Base-by-base conservation (phyloP, 371 early-diverging fungal species). In the Mortierella sp. region DNA sequence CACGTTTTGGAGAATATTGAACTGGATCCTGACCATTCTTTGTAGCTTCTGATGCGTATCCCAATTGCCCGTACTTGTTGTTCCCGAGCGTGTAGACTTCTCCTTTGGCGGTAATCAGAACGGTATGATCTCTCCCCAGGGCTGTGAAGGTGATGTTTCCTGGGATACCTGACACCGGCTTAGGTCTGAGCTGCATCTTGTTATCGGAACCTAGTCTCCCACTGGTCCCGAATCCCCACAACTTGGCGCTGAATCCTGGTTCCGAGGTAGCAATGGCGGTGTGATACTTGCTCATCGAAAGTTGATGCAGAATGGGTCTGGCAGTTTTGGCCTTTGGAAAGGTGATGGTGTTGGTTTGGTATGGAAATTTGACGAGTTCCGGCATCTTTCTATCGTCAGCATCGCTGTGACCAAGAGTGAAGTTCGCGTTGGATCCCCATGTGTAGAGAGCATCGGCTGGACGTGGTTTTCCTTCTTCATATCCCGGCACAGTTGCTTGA, bases 401-500 rank as follows among this genome's bases (percentile, higher is more conserved):
- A 67, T 90, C 90, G 2, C 81, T 79, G 52, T 88, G 89, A 2
- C 91, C 92, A 29, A 92, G 81, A 0, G 90, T 83, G 57, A 86
- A 88, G 49, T 90, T 90, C 55, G 85, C 82, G 54, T 94, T 94
- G 41, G 82, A 76, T 24, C 94, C 94, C 93, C 93, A 94, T 0
- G 89, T 88, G 71, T 91, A 94, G 0, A 92, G 61, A 21, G 85
- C 81, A 24, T 83, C 86, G 2, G 81, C 87, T 21, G 63, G 64
- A 16, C 64, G 74, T 9, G 60, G 63, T 28, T 53, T 61, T 16
- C 8, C 28, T 12, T 59, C 51, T 25, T 58, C 60, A 34, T 53
- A 68, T 12, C 24, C 54, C 16, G 60, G 64, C n/a, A 53, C 28
- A 1, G 71, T 81, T 41, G 60, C 71, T 43, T 48, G 66, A 48